Conservation (phyloP, 2,329 filamentous ascomycete genomes). For the Dissoconium aciculare region DNA sequence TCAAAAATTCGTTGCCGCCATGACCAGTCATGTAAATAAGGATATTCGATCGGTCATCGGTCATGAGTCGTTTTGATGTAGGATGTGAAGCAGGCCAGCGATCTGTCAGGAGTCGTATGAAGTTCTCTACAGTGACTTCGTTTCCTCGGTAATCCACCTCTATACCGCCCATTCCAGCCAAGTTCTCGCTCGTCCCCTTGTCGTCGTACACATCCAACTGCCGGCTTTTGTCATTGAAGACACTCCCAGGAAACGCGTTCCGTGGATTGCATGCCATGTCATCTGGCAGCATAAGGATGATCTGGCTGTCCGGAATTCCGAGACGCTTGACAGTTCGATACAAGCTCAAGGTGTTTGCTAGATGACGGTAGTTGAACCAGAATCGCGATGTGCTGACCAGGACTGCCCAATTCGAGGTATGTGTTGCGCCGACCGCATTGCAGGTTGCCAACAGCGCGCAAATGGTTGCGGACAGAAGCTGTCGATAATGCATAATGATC, state of each 20-base stretch:
- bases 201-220: conserved; percentile 93
- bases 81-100: conserved; percentile 90
- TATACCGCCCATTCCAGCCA: conserved; percentile 38
- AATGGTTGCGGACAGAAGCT: background rate
- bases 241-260: conserved; percentile 92
- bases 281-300: conserved; percentile 99
- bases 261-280: conserved; percentile 99
- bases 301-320: conserved; percentile 94
- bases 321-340: conserved; percentile 97
- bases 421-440: conserved; percentile 44
- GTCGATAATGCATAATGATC: too few species aligned
- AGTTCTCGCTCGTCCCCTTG: conserved; percentile 17
- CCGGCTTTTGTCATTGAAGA: conserved; percentile 95
- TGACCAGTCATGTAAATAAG: conserved; percentile 99
- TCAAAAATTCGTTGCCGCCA: conserved; percentile 92
- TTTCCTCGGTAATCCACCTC: conserved; percentile 98
- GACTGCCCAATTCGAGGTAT: conserved; percentile 98
- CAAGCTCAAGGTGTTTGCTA: conserved; percentile 91
- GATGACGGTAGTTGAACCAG: conserved; percentile 99
- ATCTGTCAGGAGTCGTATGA: conserved; percentile 88
- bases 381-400: conserved; percentile 97
- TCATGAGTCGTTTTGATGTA: conserved; percentile 80
- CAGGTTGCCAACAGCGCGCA: conserved; percentile 14
- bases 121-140: conserved; percentile 97
- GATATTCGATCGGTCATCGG: conserved; percentile 91